Base-by-base conservation (phyloP, 176 grass and related monocot genomes). In the Leersia perrieri region DNA sequence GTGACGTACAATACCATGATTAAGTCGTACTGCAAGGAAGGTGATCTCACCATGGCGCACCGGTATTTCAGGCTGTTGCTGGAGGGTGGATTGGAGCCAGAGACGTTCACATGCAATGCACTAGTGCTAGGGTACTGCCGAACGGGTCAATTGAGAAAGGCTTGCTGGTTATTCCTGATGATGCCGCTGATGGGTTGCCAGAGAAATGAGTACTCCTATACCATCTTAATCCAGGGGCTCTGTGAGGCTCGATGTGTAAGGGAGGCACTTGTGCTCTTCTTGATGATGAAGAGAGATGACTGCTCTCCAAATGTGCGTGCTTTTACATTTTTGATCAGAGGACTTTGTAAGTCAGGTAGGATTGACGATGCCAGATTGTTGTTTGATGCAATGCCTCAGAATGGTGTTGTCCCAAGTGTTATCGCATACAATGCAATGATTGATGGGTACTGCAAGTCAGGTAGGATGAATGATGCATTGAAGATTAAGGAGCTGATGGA, bases 171-270 rank as follows among this genome's bases (percentile, higher is more conserved):
- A 14, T 79, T 97, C 35, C 25, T 94, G 30, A 90, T 97, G 88
- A 97, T 97, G 94, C 91, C 94, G 14, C 38, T 87, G 60, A 74
- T 83, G 58, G 91, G 91, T 77, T 89, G 81, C 73, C 20, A 3
- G 45, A 93, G 91, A 78, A 93, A 97, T 78, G 76, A 91, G 63
- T 93, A 89, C 77, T 93, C 94, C 33, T 93, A 91, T 36, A 97
- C 91, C 41, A 93, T 93, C 74, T 83, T 88, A 14, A 97, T 97
- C 39, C 91, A 89, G 55, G 91, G 88, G 1, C 87, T 93, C 41
- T 97, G 81, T 33, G 81, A 91, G 66, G 62, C 68, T 1, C 11
- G 40, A 13, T 9, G 32, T 49, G 61, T 86, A 7, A 41, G 75
- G 69, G 87, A 89, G 64, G 88, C 94, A n/a, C 62, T 89, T 51